These are phyloP conservation scores for Cutaneotrichosporon cyanovorans DNA, from an alignment of 1,284 basidiomycete species.

Conservation along the genomic window DNA sequence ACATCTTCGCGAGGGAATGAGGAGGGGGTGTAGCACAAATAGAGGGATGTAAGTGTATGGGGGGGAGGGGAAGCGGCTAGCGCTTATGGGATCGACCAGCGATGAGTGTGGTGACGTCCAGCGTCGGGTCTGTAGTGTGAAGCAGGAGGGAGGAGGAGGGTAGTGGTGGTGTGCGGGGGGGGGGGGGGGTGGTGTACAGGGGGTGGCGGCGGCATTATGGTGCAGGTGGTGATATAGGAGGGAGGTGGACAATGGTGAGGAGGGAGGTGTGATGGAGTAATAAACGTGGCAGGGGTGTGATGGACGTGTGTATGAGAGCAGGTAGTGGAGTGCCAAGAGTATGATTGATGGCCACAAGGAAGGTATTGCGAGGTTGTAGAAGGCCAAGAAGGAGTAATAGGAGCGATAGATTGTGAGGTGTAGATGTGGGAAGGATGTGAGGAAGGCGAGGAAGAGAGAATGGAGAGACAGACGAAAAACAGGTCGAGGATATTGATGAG, in stretches of 20 bases:
- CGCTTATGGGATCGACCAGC: slow-evolving; percentile 17
- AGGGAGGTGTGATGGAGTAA: no score
- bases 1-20: slow-evolving; percentile 1
- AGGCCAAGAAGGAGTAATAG: not conserved
- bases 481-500: no score
- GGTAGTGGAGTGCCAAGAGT: no score
- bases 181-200: no score
- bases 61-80: slow-evolving; percentile 6
- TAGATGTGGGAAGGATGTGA: no score
- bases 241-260: no score
- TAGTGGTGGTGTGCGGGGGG: not conserved
- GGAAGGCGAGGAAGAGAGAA: no score
- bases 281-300: no score
- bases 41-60: not conserved
- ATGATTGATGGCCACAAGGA: not conserved
- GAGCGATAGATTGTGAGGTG: not conserved
- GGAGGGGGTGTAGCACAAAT: not conserved
- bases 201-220: no score
- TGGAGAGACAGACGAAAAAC: no score
- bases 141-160: not conserved
- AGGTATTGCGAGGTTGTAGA: not conserved
- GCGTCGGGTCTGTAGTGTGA: not conserved
- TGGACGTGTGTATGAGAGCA: no score
- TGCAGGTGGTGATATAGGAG: no score
- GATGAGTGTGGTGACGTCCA: slow-evolving; percentile 6